Conservation (phyloP, 1,284 basidiomycete genomes). For the Vanrija humicola region DNA sequence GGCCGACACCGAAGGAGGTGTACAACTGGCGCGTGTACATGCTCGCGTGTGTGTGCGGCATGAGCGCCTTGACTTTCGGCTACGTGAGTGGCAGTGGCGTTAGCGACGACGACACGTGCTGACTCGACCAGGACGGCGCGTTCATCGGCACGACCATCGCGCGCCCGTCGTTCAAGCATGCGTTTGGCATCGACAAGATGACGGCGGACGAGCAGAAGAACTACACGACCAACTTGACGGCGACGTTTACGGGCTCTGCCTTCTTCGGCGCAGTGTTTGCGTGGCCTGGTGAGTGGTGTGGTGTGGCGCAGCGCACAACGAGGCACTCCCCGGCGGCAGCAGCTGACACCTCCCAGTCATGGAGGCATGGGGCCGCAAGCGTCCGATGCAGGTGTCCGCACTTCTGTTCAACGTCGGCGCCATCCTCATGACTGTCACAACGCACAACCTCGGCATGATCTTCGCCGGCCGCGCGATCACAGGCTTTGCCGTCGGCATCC, state of each 20-base stretch:
- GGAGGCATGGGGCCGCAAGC: conserved; percentile 31
- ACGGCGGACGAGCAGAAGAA: conserved; percentile 40
- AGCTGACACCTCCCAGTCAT: conserved; percentile 9
- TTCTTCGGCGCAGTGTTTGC: conserved; percentile 34
- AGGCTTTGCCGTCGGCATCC: conserved; percentile 41
- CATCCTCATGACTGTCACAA: conserved; percentile 38
- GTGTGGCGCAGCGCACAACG: not conserved
- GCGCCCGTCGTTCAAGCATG: conserved; percentile 52
- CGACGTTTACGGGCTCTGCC: conserved; percentile 46
- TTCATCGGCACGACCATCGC: conserved; percentile 52
- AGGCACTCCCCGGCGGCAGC: too few species aligned
- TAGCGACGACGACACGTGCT: too few species aligned
- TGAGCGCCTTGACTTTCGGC: too few species aligned
- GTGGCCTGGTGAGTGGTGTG: conserved; percentile 16
- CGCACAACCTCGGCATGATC: conserved; percentile 27
- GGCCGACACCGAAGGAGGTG: conserved; percentile 52
- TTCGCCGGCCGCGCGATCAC: conserved; percentile 41
- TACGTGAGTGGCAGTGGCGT: too few species aligned
- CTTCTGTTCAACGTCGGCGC: conserved; percentile 44
- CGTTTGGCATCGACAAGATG: conserved; percentile 48
- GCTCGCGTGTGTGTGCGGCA: conserved; percentile 30
- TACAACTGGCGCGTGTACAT: conserved; percentile 56
- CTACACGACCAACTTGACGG: conserved; percentile 47
- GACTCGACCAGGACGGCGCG: conserved; percentile 27
- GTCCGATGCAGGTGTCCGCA: conserved; percentile 28